Conservation (phyloP, 1,284 basidiomycete genomes). For the Acaromyces ingoldii region DNA sequence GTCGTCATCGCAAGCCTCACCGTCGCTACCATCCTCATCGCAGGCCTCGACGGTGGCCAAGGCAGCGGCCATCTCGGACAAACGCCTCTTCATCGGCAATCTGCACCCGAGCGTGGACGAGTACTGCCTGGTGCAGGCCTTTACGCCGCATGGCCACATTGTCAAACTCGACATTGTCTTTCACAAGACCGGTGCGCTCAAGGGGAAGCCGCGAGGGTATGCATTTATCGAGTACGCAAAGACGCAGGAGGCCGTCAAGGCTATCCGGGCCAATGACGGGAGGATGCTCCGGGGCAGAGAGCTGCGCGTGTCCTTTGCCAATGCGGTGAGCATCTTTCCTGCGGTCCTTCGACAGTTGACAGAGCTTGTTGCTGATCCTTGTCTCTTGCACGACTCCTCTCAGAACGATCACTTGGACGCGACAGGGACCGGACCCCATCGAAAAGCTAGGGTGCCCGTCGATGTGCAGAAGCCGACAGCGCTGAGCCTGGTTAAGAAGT, state of each 20-base stretch:
- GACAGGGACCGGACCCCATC: constrained; percentile 21
- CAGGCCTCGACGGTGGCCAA: too few species aligned
- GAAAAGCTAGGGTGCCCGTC: constrained; percentile 26
- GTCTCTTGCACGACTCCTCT: not conserved
- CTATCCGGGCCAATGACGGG: constrained; percentile 69
- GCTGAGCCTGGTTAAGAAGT: constrained; percentile 76
- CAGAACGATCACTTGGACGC: not conserved
- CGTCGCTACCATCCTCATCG: too few species aligned
- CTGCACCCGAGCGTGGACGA: constrained; percentile 82
- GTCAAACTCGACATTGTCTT: constrained; percentile 89
- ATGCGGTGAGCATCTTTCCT: constrained; percentile 59
- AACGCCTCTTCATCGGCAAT: constrained; percentile 83
- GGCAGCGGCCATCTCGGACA: too few species aligned
- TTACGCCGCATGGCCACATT: constrained; percentile 84
- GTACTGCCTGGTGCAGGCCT: constrained; percentile 74
- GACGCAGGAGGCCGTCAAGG: constrained; percentile 72
- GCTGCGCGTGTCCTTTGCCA: constrained; percentile 80
- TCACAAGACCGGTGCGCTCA: constrained; percentile 80
- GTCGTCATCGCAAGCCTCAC: too few species aligned
- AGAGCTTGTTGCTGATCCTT: not conserved
- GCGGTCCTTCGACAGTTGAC: not conserved
- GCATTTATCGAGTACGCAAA: constrained; percentile 83
- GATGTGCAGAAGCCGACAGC: constrained; percentile 73
- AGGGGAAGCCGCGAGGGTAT: constrained; percentile 89
- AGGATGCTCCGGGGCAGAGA: constrained; percentile 78